phyloP scores from a whole-genome alignment of 2,329 filamentous ascomycete genomes.

The Eutypa lata region DNA sequence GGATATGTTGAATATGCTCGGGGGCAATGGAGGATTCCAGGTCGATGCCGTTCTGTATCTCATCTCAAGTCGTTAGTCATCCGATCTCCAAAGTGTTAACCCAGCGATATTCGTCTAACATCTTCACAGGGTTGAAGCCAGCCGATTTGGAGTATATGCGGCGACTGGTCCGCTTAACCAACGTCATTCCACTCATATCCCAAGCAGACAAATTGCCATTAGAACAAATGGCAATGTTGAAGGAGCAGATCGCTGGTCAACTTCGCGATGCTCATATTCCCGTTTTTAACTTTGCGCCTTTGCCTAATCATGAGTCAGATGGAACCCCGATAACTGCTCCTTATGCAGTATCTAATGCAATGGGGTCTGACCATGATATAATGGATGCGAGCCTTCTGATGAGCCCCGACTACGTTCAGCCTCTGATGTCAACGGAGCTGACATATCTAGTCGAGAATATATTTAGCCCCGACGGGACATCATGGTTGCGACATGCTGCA shows the following conservation, averaged over 20 bases:
- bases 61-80: constrained; percentile 63
- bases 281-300: constrained; percentile 63
- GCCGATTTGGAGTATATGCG: constrained; percentile 71
- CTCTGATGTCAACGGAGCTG: constrained; percentile 75
- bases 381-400: constrained; percentile 95
- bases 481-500: constrained; percentile 78
- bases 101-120: neutral
- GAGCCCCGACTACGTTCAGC: constrained; percentile 85
- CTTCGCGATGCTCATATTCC: constrained; percentile 56
- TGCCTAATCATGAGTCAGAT: constrained; percentile 22
- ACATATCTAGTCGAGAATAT: constrained; percentile 64
- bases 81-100: neutral
- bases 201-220: constrained; percentile 67
- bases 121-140: constrained; percentile 47
- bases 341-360: constrained; percentile 75
- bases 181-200: constrained; percentile 79
- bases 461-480: constrained; percentile 73
- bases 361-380: constrained; percentile 68
- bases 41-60: constrained; percentile 86
- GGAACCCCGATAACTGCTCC: constrained; percentile 39
- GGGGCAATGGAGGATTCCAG: constrained; percentile 76
- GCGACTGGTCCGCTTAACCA: constrained; percentile 69
- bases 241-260: constrained; percentile 55
- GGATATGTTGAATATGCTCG: constrained; percentile 74
- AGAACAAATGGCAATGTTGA: constrained; percentile 56